Evolutionary conservation across 805 yeast species (phyloP), one percentile per base, ranked within the genome.

Genomic region (Candida coquimbonensis): DNA sequence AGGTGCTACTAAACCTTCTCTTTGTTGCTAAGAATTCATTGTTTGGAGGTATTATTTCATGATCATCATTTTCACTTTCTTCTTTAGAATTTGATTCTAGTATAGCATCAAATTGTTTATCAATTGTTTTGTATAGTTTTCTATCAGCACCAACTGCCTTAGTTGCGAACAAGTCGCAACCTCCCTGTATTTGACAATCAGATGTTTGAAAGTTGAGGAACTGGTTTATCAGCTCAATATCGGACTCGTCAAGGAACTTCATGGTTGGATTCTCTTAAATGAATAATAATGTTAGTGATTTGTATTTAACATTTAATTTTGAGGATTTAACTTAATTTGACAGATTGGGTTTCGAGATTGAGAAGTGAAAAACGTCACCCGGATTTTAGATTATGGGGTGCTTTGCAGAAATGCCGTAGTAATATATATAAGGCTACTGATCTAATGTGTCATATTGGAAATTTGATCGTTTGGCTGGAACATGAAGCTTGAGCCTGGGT

Each of bases 91-190:
- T 43, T 16, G 53, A 50, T 45, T 67, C 70, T 25, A 72, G 57
- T 25, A 73, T 62, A 9, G 73, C 63, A 49, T 83, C 85, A 47
- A 87, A 73, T 57, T 87, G 91, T 53, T 83, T 80, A 61, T 89
- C 97, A 38, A 93, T 80, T 0, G 90, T 80, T 63, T 88, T 87
- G 70, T 86, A 88, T 27, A 91, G 74, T 64, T 90, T 90, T 54
- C 89, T 76, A 64, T 93, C 99, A 1, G 91, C 75, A 1, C 93
- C 87, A 24, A 90, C 87, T 1, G 96, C 89, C 59, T 91, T 93
- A 2, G 99, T 93, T 1, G 98, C 87, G 60, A 88, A 93, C 41
- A 93, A 74, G 60, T 93, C 99, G 61, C 96, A 83, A 25, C 95
- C 89, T 12, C 97, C 98, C 46, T 78, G 77, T 36, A 93, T 80